Evolutionary conservation across 2,329 filamentous ascomycete genomes (phyloP).

Genomic region (Fusarium floridanum): DNA sequence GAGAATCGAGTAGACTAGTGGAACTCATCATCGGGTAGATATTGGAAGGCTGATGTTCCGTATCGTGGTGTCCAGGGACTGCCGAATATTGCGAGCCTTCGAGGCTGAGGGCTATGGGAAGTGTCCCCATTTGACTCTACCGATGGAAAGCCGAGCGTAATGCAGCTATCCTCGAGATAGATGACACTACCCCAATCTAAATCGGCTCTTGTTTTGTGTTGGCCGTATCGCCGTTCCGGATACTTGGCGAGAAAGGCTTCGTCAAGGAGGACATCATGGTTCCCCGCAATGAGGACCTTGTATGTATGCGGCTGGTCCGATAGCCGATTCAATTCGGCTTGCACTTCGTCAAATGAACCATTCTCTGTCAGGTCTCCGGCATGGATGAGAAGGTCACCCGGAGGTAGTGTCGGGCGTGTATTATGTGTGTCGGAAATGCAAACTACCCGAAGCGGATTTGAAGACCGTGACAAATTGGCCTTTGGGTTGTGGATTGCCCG

Average conservation of each 20-base stretch:
- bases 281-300: slow-evolving; percentile 75
- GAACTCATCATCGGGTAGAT: slow-evolving; percentile 18
- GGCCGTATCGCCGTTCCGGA: slow-evolving; percentile 33
- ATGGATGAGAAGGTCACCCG: slow-evolving; percentile 76
- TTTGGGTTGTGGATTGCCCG: neutral
- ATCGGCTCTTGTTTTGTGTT: slow-evolving; percentile 14
- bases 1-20: slow-evolving; percentile 30
- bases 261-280: slow-evolving; percentile 77
- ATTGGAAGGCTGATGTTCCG: slow-evolving; percentile 44
- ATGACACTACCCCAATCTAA: slow-evolving; percentile 40
- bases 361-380: slow-evolving; percentile 73
- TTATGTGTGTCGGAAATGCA: slow-evolving; percentile 66
- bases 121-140: no score
- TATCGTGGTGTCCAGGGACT: slow-evolving; percentile 42
- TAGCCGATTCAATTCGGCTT: slow-evolving; percentile 53
- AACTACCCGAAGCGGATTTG: neutral
- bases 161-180: slow-evolving; percentile 34
- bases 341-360: slow-evolving; percentile 55
- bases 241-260: slow-evolving; percentile 54
- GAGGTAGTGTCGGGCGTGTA: slow-evolving; percentile 67
- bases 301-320: slow-evolving; percentile 57
- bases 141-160: slow-evolving; percentile 24
- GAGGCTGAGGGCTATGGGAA: neutral
- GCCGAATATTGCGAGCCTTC: slow-evolving; percentile 28
- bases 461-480: neutral